Percentiles rank a stretch among this genome's conserved stretches.
These are phyloP conservation scores for Yamadazyma buinensis DNA, from an alignment of 1,139 yeast genomes.

Conservation along the genomic window DNA sequence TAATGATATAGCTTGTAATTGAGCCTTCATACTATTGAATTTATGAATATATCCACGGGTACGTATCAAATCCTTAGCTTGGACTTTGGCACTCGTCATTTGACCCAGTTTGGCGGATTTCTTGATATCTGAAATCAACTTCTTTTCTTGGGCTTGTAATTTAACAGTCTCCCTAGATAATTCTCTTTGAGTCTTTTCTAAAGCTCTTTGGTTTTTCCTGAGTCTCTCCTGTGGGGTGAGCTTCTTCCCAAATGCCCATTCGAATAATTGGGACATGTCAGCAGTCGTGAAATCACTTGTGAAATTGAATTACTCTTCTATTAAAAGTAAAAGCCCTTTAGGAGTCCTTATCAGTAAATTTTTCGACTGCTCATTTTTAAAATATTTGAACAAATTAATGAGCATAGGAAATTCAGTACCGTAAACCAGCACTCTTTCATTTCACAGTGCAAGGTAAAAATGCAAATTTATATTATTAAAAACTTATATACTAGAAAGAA, in stretches of 20 bases:
- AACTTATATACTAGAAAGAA: too few species aligned
- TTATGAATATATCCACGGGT: slow-evolving; percentile 80
- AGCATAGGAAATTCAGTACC: too few species aligned
- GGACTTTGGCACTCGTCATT: slow-evolving; percentile 84
- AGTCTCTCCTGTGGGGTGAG: slow-evolving; percentile 92
- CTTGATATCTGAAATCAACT: slow-evolving; percentile 77
- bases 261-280: slow-evolving; percentile 64
- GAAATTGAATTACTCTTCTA: too few species aligned
- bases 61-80: slow-evolving; percentile 91
- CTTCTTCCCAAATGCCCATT: slow-evolving; percentile 95
- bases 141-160: slow-evolving; percentile 88
- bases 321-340: too few species aligned
- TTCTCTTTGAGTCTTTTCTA: slow-evolving; percentile 92
- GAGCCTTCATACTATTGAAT: slow-evolving; percentile 92
- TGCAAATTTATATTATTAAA: too few species aligned
- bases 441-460: not conserved
- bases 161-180: slow-evolving; percentile 82
- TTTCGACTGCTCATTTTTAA: too few species aligned
- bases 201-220: slow-evolving; percentile 90
- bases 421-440: too few species aligned
- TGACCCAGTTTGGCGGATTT: slow-evolving; percentile 90
- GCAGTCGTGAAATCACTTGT: too few species aligned
- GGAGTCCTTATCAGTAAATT: too few species aligned
- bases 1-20: slow-evolving; percentile 87
- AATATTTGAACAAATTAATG: too few species aligned